Base-by-base conservation (phyloP, 2,329 filamentous ascomycete species). In the Emericellopsis atlantica region DNA sequence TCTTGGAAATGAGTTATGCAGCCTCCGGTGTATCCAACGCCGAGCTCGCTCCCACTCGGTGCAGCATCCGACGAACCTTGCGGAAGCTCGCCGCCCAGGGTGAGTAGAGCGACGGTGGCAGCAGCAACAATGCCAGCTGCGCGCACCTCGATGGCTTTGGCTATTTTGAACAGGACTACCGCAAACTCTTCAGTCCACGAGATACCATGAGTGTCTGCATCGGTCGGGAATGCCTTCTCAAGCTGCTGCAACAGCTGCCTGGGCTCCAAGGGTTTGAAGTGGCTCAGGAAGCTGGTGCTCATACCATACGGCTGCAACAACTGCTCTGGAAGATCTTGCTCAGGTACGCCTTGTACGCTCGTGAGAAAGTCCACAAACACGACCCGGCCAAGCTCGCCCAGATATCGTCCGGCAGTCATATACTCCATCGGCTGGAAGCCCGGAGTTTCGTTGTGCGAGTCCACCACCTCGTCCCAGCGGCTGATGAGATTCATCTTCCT, bases 381-480 rank as follows among this genome's bases (percentile, higher is more conserved):
- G 42, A 88, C 65, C 22, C 84, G 76, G 21, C 81, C 79, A 10
- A 89, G 72, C 58, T 89, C 84, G 39, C 84, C 84, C 4, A 89
- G 69, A 54, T 89, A 89, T 33, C 84, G 70, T 3, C 84, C 84
- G 3, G 83, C 76, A 1, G 83, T 88, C 81, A 90, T 86, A 59
- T 89, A 90, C 54, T 92, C 85, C 16, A 90, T 73, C 0, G 84
- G 84, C 48, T 90, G 84, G 50, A 90, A 88, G 0, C 84, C 84
- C 0, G 84, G 81, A 6, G 66, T 67, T 49, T 85, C 79, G 49
- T 79, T 81, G 36, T 77, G 72, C 5, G 60, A 59, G 49, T 88
- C 83, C 6, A 92, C 67, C 44, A 70, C 61, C 9, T 66, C 60
- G 51, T 92, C 85, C 84, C 84, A 90, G 31, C 62, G 62, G 9